Conservation (phyloP, 257 asterid species). For the Nicotiana tomentosiformis region DNA sequence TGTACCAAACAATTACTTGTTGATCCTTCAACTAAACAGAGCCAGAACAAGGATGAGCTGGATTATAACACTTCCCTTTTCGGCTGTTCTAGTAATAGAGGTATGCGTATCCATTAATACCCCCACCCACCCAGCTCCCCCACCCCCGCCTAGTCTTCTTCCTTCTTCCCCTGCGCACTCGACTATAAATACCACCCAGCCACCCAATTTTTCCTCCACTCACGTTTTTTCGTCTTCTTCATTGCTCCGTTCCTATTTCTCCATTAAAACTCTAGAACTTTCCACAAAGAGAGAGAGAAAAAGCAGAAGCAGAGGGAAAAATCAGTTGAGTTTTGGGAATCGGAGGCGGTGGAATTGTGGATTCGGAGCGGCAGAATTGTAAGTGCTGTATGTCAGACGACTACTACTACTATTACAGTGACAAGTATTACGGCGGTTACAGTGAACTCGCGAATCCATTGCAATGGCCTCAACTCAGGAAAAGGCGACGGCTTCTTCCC, state of each 20-base stretch:
- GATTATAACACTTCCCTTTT: no score
- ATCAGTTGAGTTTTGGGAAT: no score
- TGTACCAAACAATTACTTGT: no score
- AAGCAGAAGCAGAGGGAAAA: no score
- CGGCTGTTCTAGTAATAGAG: no score
- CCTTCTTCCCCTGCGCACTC: neutral
- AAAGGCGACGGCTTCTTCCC: slow-evolving; percentile 52
- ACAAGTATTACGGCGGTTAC: slow-evolving; percentile 53
- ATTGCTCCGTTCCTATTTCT: neutral
- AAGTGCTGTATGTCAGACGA: slow-evolving; percentile 72
- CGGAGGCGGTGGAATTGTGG: slow-evolving; percentile 32
- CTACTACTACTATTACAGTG: slow-evolving; percentile 17
- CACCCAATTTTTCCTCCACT: neutral
- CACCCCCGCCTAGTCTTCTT: neutral
- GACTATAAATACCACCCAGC: neutral
- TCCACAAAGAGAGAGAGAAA: neutral
- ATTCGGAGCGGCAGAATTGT: slow-evolving; percentile 18
- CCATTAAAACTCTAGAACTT: no score
- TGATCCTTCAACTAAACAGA: no score
- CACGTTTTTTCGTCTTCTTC: neutral
- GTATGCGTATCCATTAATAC: neutral
- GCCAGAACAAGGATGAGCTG: no score
- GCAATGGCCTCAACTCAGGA: slow-evolving; percentile 91
- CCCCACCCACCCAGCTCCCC: neutral
- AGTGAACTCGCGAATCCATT: slow-evolving; percentile 68